Conservation (phyloP, 192 early-diverging fungal species). For the Coemansia sp. region DNA sequence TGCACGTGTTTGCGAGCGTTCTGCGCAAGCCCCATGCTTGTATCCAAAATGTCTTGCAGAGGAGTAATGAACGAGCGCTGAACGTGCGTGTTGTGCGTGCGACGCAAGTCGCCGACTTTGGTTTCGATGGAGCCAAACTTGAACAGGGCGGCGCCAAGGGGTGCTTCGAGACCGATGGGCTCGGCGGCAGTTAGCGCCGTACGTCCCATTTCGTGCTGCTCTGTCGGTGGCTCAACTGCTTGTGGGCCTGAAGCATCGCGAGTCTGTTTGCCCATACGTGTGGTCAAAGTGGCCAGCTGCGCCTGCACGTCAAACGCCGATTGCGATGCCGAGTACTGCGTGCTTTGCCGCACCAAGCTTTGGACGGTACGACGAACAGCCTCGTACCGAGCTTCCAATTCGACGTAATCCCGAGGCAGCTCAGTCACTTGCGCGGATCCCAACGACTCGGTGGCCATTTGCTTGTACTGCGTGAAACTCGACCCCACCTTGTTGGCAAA, state of each 20-base stretch:
- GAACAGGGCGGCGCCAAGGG: constrained; percentile 79
- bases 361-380: constrained; percentile 31
- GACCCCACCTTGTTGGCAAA: constrained; percentile 50
- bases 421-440: constrained; percentile 76
- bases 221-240: constrained; percentile 56
- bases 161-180: constrained; percentile 74
- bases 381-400: constrained; percentile 71
- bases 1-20: constrained; percentile 84
- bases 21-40: constrained; percentile 76
- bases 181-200: constrained; percentile 68
- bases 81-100: constrained; percentile 75
- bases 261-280: constrained; percentile 46
- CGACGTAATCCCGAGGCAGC: constrained; percentile 89
- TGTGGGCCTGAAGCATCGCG: constrained; percentile 53
- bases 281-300: constrained; percentile 60
- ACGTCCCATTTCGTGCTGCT: constrained; percentile 74
- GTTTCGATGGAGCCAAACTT: constrained; percentile 87
- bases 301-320: constrained; percentile 66
- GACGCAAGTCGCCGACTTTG: constrained; percentile 75
- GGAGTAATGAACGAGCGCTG: constrained; percentile 75
- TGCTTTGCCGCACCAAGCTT: constrained; percentile 70
- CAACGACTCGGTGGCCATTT: constrained; percentile 85
- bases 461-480: constrained; percentile 57
- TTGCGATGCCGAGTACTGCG: constrained; percentile 70
- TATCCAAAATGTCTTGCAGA: constrained; percentile 66